These are phyloP conservation scores for Suhomyces ambrosiae DNA, from an alignment of 1,139 yeast genomes.

Conservation along the genomic window DNA sequence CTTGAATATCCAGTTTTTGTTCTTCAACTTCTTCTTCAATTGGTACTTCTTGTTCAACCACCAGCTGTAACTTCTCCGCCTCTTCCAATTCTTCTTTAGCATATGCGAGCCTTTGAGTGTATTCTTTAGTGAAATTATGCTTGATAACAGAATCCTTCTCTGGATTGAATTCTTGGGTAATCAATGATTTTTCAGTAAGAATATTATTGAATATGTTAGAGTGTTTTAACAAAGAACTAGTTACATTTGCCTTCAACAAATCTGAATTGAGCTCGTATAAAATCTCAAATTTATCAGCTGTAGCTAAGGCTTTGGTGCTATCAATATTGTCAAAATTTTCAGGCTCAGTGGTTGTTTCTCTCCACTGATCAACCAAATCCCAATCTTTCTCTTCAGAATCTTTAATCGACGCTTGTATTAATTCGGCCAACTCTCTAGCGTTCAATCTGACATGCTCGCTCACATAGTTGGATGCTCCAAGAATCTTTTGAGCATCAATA, in stretches of 20 bases:
- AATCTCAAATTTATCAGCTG: slow-evolving; percentile 21
- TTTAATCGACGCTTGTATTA: slow-evolving; percentile 47
- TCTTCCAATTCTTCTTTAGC: slow-evolving; percentile 24
- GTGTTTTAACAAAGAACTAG: slow-evolving; percentile 14
- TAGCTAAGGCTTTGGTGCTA: slow-evolving; percentile 8
- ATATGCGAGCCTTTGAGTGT: slow-evolving; percentile 19
- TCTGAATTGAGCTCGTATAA: slow-evolving; percentile 9
- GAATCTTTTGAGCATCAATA: slow-evolving; percentile 56
- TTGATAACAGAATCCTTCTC: slow-evolving; percentile 18
- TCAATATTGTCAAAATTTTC: slow-evolving; percentile 12
- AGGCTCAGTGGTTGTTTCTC: slow-evolving; percentile 14
- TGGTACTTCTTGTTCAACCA: slow-evolving; percentile 4
- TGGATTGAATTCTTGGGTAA: slow-evolving; percentile 26
- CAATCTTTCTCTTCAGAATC: slow-evolving; percentile 17
- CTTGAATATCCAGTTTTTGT: slow-evolving; percentile 9
- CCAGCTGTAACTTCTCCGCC: slow-evolving; percentile 12
- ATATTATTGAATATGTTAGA: slow-evolving; percentile 20
- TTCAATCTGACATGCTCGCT: slow-evolving; percentile 60
- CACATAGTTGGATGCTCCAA: slow-evolving; percentile 51
- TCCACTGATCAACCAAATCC: slow-evolving; percentile 32
- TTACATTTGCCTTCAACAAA: slow-evolving; percentile 4
- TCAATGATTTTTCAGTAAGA: slow-evolving; percentile 5
- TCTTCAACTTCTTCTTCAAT: slow-evolving; percentile 12
- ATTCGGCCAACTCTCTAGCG: slow-evolving; percentile 57
- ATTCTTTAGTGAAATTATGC: slow-evolving; percentile 23